These are phyloP conservation scores for Hypocreales sp. DNA, from an alignment of 2,329 filamentous ascomycete genomes.

Conservation along the genomic window DNA sequence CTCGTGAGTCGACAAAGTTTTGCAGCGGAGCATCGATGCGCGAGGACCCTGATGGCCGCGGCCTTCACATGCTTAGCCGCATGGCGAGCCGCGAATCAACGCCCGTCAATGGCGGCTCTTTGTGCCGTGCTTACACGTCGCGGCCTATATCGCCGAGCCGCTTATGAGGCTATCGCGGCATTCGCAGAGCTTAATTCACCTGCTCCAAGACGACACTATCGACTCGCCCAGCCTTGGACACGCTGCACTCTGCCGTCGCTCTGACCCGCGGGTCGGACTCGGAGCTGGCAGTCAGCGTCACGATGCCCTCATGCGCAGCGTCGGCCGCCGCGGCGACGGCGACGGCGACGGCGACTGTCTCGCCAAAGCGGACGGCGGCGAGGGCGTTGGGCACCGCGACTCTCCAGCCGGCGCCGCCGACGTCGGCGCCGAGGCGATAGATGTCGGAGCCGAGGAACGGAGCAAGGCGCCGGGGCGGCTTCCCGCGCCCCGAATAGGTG, in stretches of 20 bases:
- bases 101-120: too few species aligned
- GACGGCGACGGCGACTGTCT: slow-evolving; percentile 20
- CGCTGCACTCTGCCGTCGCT: slow-evolving; percentile 15
- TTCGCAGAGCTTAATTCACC: too few species aligned
- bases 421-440: slow-evolving; percentile 26
- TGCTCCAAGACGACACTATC: too few species aligned
- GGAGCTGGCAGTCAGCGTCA: slow-evolving; percentile 27
- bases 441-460: slow-evolving; percentile 27
- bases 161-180: too few species aligned
- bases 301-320: slow-evolving; percentile 18
- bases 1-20: too few species aligned
- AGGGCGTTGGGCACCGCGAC: slow-evolving; percentile 25
- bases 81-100: too few species aligned
- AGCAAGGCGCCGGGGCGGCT: slow-evolving; percentile 18
- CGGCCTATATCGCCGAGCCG: too few species aligned
- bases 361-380: slow-evolving; percentile 24
- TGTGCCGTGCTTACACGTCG: too few species aligned
- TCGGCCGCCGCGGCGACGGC: slow-evolving; percentile 20
- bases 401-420: slow-evolving; percentile 29
- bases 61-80: too few species aligned
- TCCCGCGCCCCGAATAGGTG: slow-evolving; percentile 10
- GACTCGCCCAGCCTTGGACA: slow-evolving; percentile 11
- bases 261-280: slow-evolving; percentile 22
- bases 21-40: too few species aligned
- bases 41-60: too few species aligned